phyloP scores from a whole-genome alignment of 305 asterid genomes.

The Coffea humblotiana region DNA sequence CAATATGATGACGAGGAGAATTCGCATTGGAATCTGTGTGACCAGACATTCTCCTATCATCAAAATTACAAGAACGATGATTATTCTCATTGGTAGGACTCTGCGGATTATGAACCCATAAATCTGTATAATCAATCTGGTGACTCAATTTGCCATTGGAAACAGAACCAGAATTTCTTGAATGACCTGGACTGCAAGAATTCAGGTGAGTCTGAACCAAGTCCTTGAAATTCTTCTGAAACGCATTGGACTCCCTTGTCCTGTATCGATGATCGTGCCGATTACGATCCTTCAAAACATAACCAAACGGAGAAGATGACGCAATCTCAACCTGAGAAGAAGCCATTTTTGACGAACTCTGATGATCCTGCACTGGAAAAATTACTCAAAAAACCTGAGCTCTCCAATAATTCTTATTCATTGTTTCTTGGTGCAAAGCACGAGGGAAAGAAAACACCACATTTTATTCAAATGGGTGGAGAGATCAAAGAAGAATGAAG shows the following conservation, averaged over 20 bases:
- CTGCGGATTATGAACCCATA: conserved; percentile 29
- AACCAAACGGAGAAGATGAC: conserved; percentile 28
- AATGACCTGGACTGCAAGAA: conserved; percentile 29
- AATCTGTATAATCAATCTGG: conserved; percentile 19
- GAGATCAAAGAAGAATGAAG: not conserved
- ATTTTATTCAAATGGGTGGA: conserved; percentile 19
- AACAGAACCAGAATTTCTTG: conserved; percentile 11
- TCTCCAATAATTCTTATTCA: not conserved
- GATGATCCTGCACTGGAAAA: not conserved
- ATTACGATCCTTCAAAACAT: conserved; percentile 27
- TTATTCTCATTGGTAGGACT: conserved; percentile 1
- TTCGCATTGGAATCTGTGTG: conserved; percentile 4
- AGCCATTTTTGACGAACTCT: conserved; percentile 21
- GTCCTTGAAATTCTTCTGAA: conserved; percentile 33
- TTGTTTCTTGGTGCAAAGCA: conserved; percentile 3
- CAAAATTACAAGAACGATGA: not conserved
- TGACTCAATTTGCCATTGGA: conserved; percentile 11
- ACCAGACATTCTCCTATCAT: not conserved
- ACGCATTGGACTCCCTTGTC: conserved; percentile 24
- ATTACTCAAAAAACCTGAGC: not conserved
- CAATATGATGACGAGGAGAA: conserved; percentile 11
- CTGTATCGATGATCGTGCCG: conserved; percentile 11
- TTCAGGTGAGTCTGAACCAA: conserved; percentile 29
- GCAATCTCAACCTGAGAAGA: conserved; percentile 43
- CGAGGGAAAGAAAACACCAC: conserved; percentile 12